Evolutionary conservation across 1,139 yeast genomes (phyloP), one percentile per base, ranked within the genome.

Genomic region (Meyerozyma athensensis): DNA sequence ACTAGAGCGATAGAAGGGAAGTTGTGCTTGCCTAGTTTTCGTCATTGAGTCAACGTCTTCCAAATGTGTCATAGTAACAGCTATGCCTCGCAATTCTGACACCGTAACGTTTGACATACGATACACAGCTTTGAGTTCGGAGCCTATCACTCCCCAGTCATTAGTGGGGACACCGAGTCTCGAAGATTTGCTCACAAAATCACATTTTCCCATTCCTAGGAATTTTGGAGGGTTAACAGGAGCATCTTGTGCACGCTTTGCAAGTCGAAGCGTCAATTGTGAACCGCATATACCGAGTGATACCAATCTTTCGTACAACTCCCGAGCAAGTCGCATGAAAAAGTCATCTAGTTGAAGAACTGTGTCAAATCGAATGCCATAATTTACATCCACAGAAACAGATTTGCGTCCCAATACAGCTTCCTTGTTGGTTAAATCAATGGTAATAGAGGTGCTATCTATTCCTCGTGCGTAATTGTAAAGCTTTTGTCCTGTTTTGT

Each of bases 371-470:
- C 97, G 57, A 0, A 92, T 85, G 0, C 96, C 97, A 81, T 87
- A 92, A 44, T 89, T 86, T 23, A 92, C 84, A 56, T 92, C 97
- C 8, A 87, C 86, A 0, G 96, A 87, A 0, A 92, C 74, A 0
- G 95, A 76, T 49, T 86, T 87, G 22, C 95, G 70, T 0, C 73
- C 71, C 4, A 68, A 49, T 3, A 63, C 65, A 35, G 62, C 68
- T 45, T 61, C 72, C 18, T 68, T 67, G 28, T 75, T 72, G 12
- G 65, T 63, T 4, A 58, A 45, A 26, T 81, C 73, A 32, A 64
- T 64, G 40, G 71, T 72, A 19, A 86, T 72, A 5, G 68, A 65
- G 0, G 84, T 72, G 32, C 68, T 61, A 57, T 90, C 97, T 5
- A 72, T 59, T 0, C 97, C 97, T 17, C 81, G 59, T 2, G 81